These are phyloP conservation scores for Rhodofomes roseus DNA, from an alignment of 1,284 basidiomycete species.

Conservation along the genomic window DNA sequence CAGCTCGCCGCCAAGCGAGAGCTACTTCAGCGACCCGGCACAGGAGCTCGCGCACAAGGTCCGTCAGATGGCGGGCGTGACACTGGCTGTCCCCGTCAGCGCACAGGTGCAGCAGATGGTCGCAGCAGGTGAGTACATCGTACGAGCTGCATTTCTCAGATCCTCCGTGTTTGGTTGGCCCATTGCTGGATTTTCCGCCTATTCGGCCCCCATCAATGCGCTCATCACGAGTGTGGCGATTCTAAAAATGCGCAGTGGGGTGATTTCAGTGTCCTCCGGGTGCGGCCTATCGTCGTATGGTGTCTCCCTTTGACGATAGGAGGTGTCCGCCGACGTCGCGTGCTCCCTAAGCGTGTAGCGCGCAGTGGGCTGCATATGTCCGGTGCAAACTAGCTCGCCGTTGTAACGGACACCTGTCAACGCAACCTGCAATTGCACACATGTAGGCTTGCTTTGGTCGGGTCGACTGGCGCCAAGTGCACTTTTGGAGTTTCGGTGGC, in stretches of 20 bases:
- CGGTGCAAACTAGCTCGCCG: too few species aligned
- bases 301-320: too few species aligned
- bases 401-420: too few species aligned
- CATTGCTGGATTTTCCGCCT: not conserved
- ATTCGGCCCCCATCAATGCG: not conserved
- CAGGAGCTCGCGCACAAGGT: constrained; percentile 55
- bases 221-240: not conserved
- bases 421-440: too few species aligned
- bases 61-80: constrained; percentile 55
- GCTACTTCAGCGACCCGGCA: constrained; percentile 36
- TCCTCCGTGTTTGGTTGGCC: not conserved
- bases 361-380: too few species aligned
- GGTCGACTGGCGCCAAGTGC: too few species aligned
- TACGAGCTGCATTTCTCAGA: not conserved
- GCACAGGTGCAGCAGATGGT: constrained; percentile 30
- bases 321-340: not conserved
- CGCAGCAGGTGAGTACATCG: constrained; percentile 17
- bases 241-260: not conserved
- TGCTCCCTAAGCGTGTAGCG: not conserved
- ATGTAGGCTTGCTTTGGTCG: too few species aligned
- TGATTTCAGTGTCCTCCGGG: not conserved
- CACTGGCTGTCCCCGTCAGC: constrained; percentile 53
- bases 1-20: constrained; percentile 22
- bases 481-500: too few species aligned
- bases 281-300: too few species aligned